Evolutionary conservation across 495 filamentous ascomycete species (phyloP), one percentile per base, ranked within the genome.

Genomic region (Penicillium manginii): DNA sequence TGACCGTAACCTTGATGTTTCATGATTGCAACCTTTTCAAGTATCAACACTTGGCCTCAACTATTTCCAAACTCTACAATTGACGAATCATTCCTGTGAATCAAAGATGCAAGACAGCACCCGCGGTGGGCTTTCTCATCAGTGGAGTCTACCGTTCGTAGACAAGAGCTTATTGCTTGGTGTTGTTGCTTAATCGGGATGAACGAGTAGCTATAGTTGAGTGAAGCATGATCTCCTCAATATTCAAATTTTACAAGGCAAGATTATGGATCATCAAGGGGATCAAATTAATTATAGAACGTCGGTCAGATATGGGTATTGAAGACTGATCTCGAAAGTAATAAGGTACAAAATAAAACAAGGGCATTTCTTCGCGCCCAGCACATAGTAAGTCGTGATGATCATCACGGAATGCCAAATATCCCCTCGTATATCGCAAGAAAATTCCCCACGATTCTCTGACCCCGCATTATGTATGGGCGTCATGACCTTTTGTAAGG

Each of bases 291-390:
- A 61, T 47, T 45, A 60, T 50, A 14, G 18, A 54, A 19, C 3
- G 1, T 54, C 52, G 56, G 55, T 63, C 60, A 56, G 52, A 52
- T 42, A 46, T 50, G 60, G 60, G 60, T 63, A 63, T 63, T 56
- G 47, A 21, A 47, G 40, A 61, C 47, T 54, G 52, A 55, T 51
- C 23, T 47, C 39, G 45, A 42, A 52, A 14, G 15, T 21, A 35
- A 22, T 50, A 35, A 26, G 47, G 2, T 47, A 26, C 21, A 50
- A 31, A 15, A 47, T 18, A 55, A 46, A 52, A 37, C 15, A 32
- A 22, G 17, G n/a, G 17, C 1, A 17, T 21, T 22, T 35, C 55
- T 29, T 17, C 26, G 32, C 55, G 22, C 32, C 32, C 29, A 37
- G 21, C 37, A 45, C n/a, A 14, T 26, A 11, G 45, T 47, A 48